A percentile compares a stretch with the other conserved stretches of the same genome.
phyloP scores from a whole-genome alignment of 2,329 filamentous ascomycete species.

The Blumeria graminis region DNA sequence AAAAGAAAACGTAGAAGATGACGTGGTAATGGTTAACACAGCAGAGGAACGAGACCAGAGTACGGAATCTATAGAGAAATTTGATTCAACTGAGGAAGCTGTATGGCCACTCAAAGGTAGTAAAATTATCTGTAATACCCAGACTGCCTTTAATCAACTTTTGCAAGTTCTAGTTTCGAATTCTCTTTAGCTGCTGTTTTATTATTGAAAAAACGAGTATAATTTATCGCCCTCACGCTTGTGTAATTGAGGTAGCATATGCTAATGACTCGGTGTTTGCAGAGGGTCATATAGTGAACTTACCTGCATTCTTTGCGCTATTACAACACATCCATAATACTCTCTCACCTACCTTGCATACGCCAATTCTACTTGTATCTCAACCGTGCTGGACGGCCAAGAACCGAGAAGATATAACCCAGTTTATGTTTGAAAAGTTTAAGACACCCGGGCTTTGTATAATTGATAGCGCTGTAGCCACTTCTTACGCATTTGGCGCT shows the following conservation, averaged over 20 bases:
- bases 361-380: constrained; percentile 71
- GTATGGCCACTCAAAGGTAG: constrained; percentile 56
- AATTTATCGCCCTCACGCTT: neutral
- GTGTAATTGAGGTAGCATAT: neutral
- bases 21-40: constrained; percentile 13
- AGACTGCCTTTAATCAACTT: constrained; percentile 1
- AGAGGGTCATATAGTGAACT: constrained; percentile 66
- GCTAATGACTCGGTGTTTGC: constrained; percentile 4
- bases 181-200: neutral
- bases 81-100: constrained; percentile 66
- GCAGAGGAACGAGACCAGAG: constrained; percentile 18
- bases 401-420: constrained; percentile 68
- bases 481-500: constrained; percentile 58
- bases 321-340: constrained; percentile 78
- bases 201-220: constrained; percentile 1
- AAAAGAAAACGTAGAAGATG: constrained; percentile 18
- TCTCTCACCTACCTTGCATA: constrained; percentile 79
- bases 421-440: constrained; percentile 94
- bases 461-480: constrained; percentile 70
- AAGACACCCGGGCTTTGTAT: constrained; percentile 80
- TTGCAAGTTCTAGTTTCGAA: neutral
- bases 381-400: constrained; percentile 77
- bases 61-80: constrained; percentile 68
- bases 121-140: too few relatives aligned
- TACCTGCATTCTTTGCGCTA: constrained; percentile 82